These are phyloP conservation scores for Fusarium sp. DNA, from an alignment of 2,329 filamentous ascomycete genomes.

Conservation along the genomic window DNA sequence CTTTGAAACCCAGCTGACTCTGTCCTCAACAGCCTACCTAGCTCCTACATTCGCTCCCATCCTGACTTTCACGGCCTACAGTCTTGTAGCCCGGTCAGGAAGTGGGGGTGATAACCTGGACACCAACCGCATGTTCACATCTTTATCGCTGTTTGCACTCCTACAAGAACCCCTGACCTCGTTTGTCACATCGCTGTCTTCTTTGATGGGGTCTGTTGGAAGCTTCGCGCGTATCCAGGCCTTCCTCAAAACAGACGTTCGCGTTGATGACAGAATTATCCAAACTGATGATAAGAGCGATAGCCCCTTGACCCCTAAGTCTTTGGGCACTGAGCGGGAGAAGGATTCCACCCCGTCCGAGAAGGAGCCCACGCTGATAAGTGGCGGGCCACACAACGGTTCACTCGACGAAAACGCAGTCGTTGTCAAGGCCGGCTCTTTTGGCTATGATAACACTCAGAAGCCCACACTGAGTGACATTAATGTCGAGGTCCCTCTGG, in stretches of 20 bases:
- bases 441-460: constrained; percentile 27
- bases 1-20: neutral
- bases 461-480: constrained; percentile 24
- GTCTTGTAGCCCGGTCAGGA: constrained; percentile 25
- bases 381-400: fast-evolving
- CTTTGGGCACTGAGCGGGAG: constrained; percentile 2
- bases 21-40: constrained; percentile 18
- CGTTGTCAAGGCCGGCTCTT: constrained; percentile 6
- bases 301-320: neutral
- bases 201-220: constrained; percentile 36
- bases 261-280: constrained; percentile 13
- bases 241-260: constrained; percentile 29
- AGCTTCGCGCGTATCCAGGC: constrained; percentile 38
- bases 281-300: neutral
- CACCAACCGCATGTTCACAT: constrained; percentile 40
- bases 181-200: constrained; percentile 28
- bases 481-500: neutral
- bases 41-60: constrained; percentile 39
- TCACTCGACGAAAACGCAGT: neutral
- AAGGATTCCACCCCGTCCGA: neutral
- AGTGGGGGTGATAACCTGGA: constrained; percentile 26
- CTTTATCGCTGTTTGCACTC: constrained; percentile 34
- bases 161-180: constrained; percentile 29
- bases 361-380: neutral
- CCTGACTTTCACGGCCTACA: constrained; percentile 35